Percentiles rank a stretch among this genome's conserved stretches.
Conservation (phyloP, 2,329 filamentous ascomycete species). For the Beauveria sp. region DNA sequence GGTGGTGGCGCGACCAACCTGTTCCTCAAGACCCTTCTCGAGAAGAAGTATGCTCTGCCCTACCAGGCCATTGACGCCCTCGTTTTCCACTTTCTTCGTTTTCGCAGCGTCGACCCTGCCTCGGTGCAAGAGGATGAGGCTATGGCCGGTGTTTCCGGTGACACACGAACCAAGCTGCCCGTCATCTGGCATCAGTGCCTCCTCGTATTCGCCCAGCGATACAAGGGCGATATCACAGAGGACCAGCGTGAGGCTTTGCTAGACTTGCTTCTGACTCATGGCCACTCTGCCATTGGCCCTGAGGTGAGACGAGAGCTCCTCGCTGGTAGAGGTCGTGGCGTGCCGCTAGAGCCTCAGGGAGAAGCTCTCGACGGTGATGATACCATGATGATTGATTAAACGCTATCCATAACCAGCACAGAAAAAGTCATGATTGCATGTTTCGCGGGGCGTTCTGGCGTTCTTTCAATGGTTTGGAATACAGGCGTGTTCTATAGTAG, state of each 20-base stretch:
- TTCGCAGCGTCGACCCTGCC: constrained; percentile 61
- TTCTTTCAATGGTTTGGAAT: background rate
- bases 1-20: constrained; percentile 89
- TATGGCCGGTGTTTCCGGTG: constrained; percentile 42
- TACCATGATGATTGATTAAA: constrained; percentile 70
- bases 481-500: background rate
- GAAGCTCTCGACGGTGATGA: constrained; percentile 68
- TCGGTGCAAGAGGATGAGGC: constrained; percentile 44
- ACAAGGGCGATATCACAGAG: constrained; percentile 92
- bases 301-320: constrained; percentile 85
- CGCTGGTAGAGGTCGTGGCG: constrained; percentile 78
- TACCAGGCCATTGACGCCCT: constrained; percentile 91
- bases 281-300: constrained; percentile 81
- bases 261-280: constrained; percentile 75
- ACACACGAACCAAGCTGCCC: constrained; percentile 60
- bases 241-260: constrained; percentile 87
- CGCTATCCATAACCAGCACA: background rate
- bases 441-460: constrained; percentile 13
- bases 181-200: constrained; percentile 96
- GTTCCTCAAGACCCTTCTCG: constrained; percentile 85
- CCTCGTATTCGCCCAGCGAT: constrained; percentile 85
- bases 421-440: constrained; percentile 11
- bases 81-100: constrained; percentile 94
- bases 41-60: constrained; percentile 95
- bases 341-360: constrained; percentile 51